Conservation (phyloP, 257 asterid species). For the Fraxinus americana region DNA sequence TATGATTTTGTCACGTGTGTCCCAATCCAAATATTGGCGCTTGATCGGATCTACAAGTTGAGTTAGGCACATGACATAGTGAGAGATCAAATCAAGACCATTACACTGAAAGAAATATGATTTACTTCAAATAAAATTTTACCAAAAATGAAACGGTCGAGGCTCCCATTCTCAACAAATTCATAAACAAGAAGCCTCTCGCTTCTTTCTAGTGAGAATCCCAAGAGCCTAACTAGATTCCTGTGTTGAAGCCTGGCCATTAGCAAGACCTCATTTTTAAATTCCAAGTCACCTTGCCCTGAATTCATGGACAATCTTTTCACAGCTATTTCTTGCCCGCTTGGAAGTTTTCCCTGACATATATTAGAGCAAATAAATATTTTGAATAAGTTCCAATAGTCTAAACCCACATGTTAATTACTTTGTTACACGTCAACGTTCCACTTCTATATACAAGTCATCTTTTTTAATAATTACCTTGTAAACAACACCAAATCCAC, state of each 20-base stretch:
- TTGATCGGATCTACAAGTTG: slow-evolving; percentile 6
- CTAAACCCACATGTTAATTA: too few relatives aligned
- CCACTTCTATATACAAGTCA: too few relatives aligned
- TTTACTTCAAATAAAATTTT: background rate
- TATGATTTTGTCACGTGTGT: slow-evolving; percentile 47
- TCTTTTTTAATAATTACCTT: too few relatives aligned
- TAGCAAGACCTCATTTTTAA: slow-evolving; percentile 30
- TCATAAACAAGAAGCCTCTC: slow-evolving; percentile 37
- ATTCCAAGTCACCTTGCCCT: slow-evolving; percentile 18
- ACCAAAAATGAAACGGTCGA: slow-evolving; percentile 40
- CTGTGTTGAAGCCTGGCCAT: slow-evolving; percentile 38
- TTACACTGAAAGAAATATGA: too few relatives aligned
- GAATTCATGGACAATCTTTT: slow-evolving; percentile 27
- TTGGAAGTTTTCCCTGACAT: slow-evolving; percentile 25
- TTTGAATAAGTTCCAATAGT: too few relatives aligned
- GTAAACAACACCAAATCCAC: too few relatives aligned
- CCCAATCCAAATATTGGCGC: slow-evolving; percentile 37
- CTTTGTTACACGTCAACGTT: too few relatives aligned
- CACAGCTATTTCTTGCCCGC: slow-evolving; percentile 29
- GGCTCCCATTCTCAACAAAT: slow-evolving; percentile 32
- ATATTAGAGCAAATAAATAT: too few relatives aligned
- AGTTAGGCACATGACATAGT: background rate
- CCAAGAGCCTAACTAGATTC: slow-evolving; percentile 37
- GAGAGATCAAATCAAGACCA: background rate
- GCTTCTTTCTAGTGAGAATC: slow-evolving; percentile 21